Base-by-base conservation (phyloP, 768 basidiomycete genomes). In the Auricularia sp. region DNA sequence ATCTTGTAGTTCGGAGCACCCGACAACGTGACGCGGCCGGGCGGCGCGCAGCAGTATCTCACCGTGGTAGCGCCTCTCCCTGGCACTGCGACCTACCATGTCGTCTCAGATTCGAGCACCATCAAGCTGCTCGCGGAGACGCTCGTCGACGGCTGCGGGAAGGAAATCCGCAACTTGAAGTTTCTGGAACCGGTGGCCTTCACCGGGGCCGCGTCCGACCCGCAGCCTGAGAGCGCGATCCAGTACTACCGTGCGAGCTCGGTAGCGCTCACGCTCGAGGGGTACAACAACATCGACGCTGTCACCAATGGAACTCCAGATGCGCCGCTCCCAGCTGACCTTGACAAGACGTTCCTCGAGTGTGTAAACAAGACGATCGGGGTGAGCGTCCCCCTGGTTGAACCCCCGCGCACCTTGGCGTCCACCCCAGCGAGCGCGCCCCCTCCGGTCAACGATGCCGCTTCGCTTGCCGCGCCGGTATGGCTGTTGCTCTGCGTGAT, bases 301-400 rank as follows among this genome's bases (percentile, higher is more conserved):
- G 23, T 64, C 36, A 23, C 36, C 7, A 23, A 61, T 34, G 58
- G 51, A 3, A 44, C 18, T 3, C 4, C 62, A 2, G 43, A 33
- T n/a, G 54, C 62, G 21, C 65, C 62, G 14, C 44, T 65, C 21
- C 66, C 66, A 1, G 23, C 21, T 8, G 36, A 29, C 21, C 10
- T 64, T 23, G 44, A 67, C 59, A 23, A 10, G 51, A 64, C 58
- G 21, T 68, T 67, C 62, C 62, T 68, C 14, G 35, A 33, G 16
- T 67, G 68, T 51, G 10, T 68, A 7, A 68, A 68, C 62, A 35
- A 14, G 18, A 68, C 68, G 23, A 64, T 68, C 29, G 64, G 56
- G 6, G 64, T 58, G 10, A 61, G 63, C 12, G 62, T 64, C 0
- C 68, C 68, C 1, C 64, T 68, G 4, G 64, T 64, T 7, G 62